These are phyloP conservation scores for Fraxinus greggii DNA, from an alignment of 305 asterid genomes.

Conservation along the genomic window DNA sequence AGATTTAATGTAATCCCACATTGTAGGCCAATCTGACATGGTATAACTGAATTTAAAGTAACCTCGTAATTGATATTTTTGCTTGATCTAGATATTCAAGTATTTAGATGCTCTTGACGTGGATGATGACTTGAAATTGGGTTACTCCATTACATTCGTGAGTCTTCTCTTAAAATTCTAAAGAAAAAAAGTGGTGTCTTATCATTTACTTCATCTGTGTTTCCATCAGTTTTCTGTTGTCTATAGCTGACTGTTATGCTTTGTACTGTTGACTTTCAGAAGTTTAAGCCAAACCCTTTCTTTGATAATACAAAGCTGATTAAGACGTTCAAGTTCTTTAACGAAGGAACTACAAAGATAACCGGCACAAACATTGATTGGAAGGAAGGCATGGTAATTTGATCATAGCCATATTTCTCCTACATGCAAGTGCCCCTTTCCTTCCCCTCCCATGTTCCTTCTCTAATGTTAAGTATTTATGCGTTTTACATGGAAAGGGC, in stretches of 20 bases:
- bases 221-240: constrained; percentile 13
- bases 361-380: constrained; percentile 49
- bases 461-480: neutral
- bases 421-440: neutral
- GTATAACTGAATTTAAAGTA: constrained; percentile 6
- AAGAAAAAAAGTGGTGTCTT: neutral
- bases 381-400: constrained; percentile 65
- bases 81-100: constrained; percentile 45
- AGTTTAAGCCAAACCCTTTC: constrained; percentile 56
- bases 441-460: neutral
- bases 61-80: constrained; percentile 11
- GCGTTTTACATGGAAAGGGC: constrained; percentile 38
- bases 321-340: constrained; percentile 45
- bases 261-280: constrained; percentile 38
- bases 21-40: neutral
- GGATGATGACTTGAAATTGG: constrained; percentile 53
- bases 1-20: neutral
- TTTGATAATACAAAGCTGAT: constrained; percentile 49
- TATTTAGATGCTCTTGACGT: constrained; percentile 52
- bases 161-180: constrained; percentile 24
- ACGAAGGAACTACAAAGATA: constrained; percentile 50
- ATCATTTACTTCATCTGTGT: neutral
- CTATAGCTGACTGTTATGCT: neutral
- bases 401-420: constrained; percentile 3
- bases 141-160: constrained; percentile 60